phyloP scores from a whole-genome alignment of 805 yeast genomes.

The Blastobotrys chiropterorum region DNA sequence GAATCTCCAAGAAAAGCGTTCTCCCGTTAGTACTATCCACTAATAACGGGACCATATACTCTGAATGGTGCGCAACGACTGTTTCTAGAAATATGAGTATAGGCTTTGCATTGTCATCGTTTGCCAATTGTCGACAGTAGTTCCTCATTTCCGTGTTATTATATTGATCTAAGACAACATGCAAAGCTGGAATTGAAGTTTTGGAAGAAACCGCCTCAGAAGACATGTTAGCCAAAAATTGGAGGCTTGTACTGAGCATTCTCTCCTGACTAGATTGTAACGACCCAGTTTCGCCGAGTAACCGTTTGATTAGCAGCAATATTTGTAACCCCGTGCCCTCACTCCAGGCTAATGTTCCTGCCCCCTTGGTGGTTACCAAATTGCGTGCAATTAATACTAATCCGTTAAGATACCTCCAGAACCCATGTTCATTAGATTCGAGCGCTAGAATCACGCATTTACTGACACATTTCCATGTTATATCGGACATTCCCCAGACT shows the following conservation, averaged over 20 bases:
- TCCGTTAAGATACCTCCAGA: slow-evolving; percentile 40
- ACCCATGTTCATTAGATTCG: neutral
- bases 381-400: slow-evolving; percentile 44
- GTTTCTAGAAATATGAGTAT: neutral
- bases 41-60: neutral
- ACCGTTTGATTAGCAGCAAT: neutral
- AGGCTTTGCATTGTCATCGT: neutral
- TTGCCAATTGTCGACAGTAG: neutral
- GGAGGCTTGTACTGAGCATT: slow-evolving; percentile 5
- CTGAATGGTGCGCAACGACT: neutral
- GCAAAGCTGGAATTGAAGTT: neutral
- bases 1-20: slow-evolving; percentile 3
- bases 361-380: slow-evolving; percentile 31
- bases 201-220: slow-evolving; percentile 3
- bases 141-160: neutral
- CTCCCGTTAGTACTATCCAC: neutral
- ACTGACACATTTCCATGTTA: neutral
- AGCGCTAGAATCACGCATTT: neutral
- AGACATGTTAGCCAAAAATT: slow-evolving; percentile 11
- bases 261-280: slow-evolving; percentile 10
- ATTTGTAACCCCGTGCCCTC: slow-evolving; percentile 5
- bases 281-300: neutral
- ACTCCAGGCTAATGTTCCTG: slow-evolving; percentile 28
- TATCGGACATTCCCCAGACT: neutral
- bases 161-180: neutral